Conservation (phyloP, 108 stramenopile species). For the Aurantiochytrium sp. region DNA sequence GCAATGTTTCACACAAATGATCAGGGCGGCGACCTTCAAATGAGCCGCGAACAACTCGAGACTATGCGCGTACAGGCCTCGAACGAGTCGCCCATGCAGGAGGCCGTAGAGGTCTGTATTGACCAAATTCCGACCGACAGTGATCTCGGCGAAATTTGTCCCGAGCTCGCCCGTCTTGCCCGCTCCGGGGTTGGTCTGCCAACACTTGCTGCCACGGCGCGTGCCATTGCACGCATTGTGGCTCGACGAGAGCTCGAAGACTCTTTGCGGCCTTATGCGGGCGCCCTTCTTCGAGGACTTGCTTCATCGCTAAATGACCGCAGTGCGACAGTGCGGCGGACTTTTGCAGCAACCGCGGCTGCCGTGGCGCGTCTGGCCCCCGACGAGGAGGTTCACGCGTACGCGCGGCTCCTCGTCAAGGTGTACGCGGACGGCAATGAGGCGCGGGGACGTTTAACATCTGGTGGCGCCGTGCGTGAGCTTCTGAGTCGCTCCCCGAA, state of each 20-base stretch:
- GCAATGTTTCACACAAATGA: conserved; percentile 8
- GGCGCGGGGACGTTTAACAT: neutral
- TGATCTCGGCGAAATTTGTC: neutral
- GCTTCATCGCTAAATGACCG: neutral
- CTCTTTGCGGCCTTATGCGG: neutral
- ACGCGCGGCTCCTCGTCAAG: neutral
- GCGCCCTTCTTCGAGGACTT: neutral
- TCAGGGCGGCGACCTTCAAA: neutral
- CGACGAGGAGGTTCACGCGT: neutral
- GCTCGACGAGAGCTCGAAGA: neutral
- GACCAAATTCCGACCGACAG: neutral
- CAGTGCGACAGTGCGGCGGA: neutral
- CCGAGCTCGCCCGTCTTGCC: neutral
- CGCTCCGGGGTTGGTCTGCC: neutral
- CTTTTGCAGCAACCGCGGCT: neutral
- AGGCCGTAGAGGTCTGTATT: neutral
- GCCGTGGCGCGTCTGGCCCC: neutral
- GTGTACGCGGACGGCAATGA: neutral
- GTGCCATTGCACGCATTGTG: neutral
- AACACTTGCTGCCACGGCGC: neutral
- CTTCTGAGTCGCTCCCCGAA: neutral
- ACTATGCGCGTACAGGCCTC: neutral
- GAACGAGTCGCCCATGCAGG: neutral
- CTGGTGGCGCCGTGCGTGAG: neutral
- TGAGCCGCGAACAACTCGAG: neutral